phyloP scores from a whole-genome alignment of 257 asterid genomes.

The Solanum ossicruentum region DNA sequence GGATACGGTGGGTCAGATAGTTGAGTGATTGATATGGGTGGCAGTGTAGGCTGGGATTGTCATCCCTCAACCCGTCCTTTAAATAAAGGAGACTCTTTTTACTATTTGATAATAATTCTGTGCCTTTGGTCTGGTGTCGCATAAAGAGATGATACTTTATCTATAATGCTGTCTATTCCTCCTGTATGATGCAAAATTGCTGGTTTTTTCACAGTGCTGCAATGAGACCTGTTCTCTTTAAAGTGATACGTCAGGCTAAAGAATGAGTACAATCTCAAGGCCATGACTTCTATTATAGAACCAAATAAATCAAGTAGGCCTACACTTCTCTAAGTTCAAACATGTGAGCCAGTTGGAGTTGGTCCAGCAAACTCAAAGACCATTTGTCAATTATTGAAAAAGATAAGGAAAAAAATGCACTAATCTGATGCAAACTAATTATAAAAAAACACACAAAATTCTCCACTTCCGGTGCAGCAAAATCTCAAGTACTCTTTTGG shows the following conservation, averaged over 20 bases:
- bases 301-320: not conserved
- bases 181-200: not conserved
- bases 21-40: not conserved
- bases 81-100: not conserved
- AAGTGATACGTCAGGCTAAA: not conserved
- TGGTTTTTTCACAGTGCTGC: not conserved
- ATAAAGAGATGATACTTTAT: not conserved
- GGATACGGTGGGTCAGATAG: not conserved
- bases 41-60: not conserved
- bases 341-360: not conserved
- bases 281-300: not conserved
- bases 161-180: not conserved
- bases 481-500: not conserved
- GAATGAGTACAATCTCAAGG: not conserved
- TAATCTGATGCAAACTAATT: not conserved
- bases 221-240: not conserved
- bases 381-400: not conserved
- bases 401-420: not conserved
- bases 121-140: not conserved
- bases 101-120: not conserved
- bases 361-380: not conserved
- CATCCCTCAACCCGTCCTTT: not conserved
- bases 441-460: not conserved
- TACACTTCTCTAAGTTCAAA: not conserved
- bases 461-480: not conserved